Base-by-base conservation (phyloP, 306 rosid genomes). In the Rosa chinensis region DNA sequence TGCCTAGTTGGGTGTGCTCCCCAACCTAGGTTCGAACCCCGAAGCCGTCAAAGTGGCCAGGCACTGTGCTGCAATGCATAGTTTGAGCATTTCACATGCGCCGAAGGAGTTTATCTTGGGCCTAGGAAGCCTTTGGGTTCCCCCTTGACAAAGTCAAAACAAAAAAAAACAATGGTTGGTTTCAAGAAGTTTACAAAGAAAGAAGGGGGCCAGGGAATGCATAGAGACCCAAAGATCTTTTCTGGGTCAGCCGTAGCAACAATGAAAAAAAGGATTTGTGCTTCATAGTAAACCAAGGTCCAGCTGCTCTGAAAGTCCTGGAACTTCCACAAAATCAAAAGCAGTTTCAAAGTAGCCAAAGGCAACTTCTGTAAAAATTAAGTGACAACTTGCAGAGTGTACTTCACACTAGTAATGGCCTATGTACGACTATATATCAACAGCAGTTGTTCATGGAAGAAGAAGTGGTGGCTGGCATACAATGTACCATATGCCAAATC, bases 271-370 rank as follows among this genome's bases (percentile, higher is more conserved):
- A 21, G 5, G 11, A 71, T 71, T 18, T 35, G 11, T 35, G 48
- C 14, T 32, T 5, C 12, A n/a, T 18, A 37, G 37, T 16, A 50
- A 44, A 18, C 63, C 32, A 50, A 72, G 45, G 40, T 8, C 42
- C 32, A 28, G 56, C 62, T 52, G 18, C 48, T 72, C 28, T 52
- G 28, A 13, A 72, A 72, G 11, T 50, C 9, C n/a, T 35, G 32
- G 32, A 17, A 52, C 48, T 72, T 32, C 44, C 23, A 25, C 23
- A 14, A 59, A 81, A 83, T 66, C 72, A 50, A 62, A 25, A 69
- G 77, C 67, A 50, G 59, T 70, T 52, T 69, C 23, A 49, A 13
- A 72, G 28, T 28, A 50, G 42, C 14, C 43, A 7, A 45, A 48
- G 43, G 43, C 58, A 71, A 71, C 59, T 56, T 56, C 28, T 8